Conservation (phyloP, 192 early-diverging fungal species). For the Phycomyces blakesleeanus region DNA sequence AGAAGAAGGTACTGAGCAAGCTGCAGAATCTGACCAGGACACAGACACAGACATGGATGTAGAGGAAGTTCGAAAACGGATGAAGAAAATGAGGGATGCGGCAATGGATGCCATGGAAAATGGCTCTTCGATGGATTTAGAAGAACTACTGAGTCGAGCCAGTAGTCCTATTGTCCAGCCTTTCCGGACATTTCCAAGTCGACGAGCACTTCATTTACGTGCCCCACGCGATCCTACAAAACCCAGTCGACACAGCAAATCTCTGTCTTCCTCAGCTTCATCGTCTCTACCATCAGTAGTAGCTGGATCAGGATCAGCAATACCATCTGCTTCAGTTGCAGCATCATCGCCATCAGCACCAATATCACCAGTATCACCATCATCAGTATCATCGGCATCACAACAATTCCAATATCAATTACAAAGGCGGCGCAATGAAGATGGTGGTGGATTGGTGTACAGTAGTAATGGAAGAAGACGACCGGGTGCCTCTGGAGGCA, state of each 20-base stretch:
- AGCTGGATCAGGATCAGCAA: background rate
- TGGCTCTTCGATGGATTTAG: constrained; percentile 24
- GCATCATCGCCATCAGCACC: background rate
- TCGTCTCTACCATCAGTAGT: background rate
- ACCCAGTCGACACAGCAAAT: background rate
- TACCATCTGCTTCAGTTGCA: background rate
- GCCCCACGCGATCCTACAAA: background rate
- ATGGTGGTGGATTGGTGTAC: background rate
- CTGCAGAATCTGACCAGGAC: constrained; percentile 43
- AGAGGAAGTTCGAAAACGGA: constrained; percentile 45
- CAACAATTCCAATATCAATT: background rate
- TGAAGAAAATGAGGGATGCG: constrained; percentile 42
- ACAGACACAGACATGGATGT: constrained; percentile 55
- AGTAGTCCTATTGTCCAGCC: background rate
- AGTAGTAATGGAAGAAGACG: constrained; percentile 4
- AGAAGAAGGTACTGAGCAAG: background rate
- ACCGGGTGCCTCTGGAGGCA: constrained; percentile 3
- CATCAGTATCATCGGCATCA: background rate
- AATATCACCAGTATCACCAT: background rate
- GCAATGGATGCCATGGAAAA: constrained; percentile 36
- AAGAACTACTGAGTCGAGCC: constrained; percentile 11
- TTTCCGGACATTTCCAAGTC: background rate
- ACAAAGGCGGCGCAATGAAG: constrained; percentile 1
- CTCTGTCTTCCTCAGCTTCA: background rate
- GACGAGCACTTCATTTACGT: background rate